Percentiles rank a stretch among this genome's conserved stretches.
These are phyloP conservation scores for Gigaspora rosea DNA, from an alignment of 192 early-diverging fungal genomes.

Conservation along the genomic window DNA sequence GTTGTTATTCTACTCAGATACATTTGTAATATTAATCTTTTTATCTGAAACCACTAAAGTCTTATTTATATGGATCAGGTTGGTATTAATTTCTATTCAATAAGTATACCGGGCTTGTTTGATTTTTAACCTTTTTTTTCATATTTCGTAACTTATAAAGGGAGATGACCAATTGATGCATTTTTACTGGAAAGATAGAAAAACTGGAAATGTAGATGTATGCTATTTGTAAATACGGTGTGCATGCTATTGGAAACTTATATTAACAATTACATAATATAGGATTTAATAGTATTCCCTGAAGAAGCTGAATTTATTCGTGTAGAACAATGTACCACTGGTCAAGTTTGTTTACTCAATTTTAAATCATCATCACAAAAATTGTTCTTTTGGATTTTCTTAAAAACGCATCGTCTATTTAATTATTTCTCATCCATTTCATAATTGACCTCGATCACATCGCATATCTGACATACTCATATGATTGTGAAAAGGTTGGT, in stretches of 20 bases:
- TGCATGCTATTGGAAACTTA: neutral
- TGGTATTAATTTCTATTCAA: neutral
- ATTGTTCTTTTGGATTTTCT: slow-evolving; percentile 76
- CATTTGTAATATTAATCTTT: neutral
- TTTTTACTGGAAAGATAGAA: slow-evolving; percentile 80
- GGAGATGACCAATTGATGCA: slow-evolving; percentile 74
- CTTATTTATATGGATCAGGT: slow-evolving; percentile 64
- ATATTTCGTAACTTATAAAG: slow-evolving; percentile 37
- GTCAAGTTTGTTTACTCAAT: slow-evolving; percentile 78
- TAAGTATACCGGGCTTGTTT: neutral
- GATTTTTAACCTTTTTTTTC: too few species aligned
- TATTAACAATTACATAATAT: neutral
- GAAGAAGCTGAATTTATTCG: slow-evolving; percentile 70
- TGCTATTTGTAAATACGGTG: neutral
- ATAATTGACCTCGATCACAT: too few species aligned
- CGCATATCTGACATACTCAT: too few species aligned
- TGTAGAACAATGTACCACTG: slow-evolving; percentile 57
- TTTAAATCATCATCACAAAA: slow-evolving; percentile 80
- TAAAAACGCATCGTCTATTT: too few species aligned
- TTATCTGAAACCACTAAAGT: slow-evolving; percentile 29
- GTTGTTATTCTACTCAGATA: too few species aligned
- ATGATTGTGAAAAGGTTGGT: too few species aligned
- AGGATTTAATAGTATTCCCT: slow-evolving; percentile 74
- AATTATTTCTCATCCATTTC: too few species aligned
- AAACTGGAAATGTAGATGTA: slow-evolving; percentile 49